Base-by-base conservation (phyloP, 257 asterid species). In the Sherardia arvensis region DNA sequence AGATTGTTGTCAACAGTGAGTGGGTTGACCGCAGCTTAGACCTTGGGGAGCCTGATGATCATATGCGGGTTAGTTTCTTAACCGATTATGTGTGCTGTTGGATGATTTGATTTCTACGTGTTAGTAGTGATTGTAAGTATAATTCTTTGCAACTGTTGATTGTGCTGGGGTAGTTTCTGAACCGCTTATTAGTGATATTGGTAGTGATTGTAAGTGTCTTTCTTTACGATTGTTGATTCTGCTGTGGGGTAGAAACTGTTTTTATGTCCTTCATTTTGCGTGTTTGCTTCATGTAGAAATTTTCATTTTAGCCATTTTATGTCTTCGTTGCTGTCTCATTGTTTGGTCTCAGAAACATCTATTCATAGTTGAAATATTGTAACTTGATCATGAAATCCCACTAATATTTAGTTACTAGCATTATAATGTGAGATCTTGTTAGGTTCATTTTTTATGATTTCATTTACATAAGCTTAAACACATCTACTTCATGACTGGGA, bases 1-100 rank as follows among this genome's bases (percentile, higher is more conserved):
- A 93, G 80, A 70, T 62, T 32, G 36, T 93, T 69, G 96, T 90
- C 53, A 85, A 87, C 61, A 73, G 79, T 59, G 69, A 84, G 22
- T 93, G 99, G 99, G 95, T 93, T 64, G 91, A 82, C 59, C 94
- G 90, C 74, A 82, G 96, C 74, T 81, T 64, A 69, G 90, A 84
- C 34, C 67, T 67, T 71, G 97, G 87, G 65, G 62, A 71, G 86
- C 78, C 78, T 66, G 79, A 78, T 45, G 88, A 85, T 66, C 79
- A 80, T 33, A 66, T 64, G 20, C 66, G 80, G 0, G 96, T 88
- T 49, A 78, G 99, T 81, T 77, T 21, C 36, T 8, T 5, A 36
- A 55, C 33, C 5, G 1, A 21, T 63, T 63, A 23, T 45, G 45
- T 29, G 22, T 36, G 43, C 25, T 57, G 17, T 29, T 59, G 22